Evolutionary conservation across 495 filamentous ascomycete species (phyloP).

Genomic region (Immersiella caudata): DNA sequence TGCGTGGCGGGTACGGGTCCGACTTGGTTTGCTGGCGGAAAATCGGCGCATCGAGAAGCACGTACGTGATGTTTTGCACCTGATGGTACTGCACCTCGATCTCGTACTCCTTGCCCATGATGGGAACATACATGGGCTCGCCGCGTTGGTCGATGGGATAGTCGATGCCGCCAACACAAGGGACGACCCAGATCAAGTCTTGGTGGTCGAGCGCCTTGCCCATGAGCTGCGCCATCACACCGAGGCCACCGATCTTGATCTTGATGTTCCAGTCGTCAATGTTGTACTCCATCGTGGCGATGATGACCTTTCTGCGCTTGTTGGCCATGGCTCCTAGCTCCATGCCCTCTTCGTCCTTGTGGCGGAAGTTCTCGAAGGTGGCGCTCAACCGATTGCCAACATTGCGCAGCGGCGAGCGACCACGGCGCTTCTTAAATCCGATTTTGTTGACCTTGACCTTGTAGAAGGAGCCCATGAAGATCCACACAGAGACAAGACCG

Average conservation of each 20-base stretch:
- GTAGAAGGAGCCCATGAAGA: conserved; percentile 68
- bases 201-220: conserved; percentile 70
- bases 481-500: conserved; percentile 55
- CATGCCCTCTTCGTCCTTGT: conserved; percentile 60
- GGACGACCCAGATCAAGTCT: conserved; percentile 73
- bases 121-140: conserved; percentile 65
- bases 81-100: conserved; percentile 68
- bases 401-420: conserved; percentile 29
- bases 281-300: conserved; percentile 74
- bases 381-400: conserved; percentile 31
- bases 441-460: conserved; percentile 56
- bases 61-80: conserved; percentile 70
- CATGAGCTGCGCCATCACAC: conserved; percentile 73
- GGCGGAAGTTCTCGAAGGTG: conserved; percentile 27
- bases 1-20: conserved; percentile 71
- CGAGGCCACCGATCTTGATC: conserved; percentile 73
- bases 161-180: conserved; percentile 70
- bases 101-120: conserved; percentile 67
- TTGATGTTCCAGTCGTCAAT: conserved; percentile 75
- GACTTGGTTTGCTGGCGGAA: conserved; percentile 69
- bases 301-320: conserved; percentile 55
- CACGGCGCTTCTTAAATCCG: conserved; percentile 55
- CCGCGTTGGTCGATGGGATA: conserved; percentile 63
- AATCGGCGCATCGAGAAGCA: conserved; percentile 69
- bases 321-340: conserved; percentile 39